Percentiles rank a stretch among this genome's conserved stretches.
Conservation (phyloP, 257 asterid species). For the Paulownia fortunei region DNA sequence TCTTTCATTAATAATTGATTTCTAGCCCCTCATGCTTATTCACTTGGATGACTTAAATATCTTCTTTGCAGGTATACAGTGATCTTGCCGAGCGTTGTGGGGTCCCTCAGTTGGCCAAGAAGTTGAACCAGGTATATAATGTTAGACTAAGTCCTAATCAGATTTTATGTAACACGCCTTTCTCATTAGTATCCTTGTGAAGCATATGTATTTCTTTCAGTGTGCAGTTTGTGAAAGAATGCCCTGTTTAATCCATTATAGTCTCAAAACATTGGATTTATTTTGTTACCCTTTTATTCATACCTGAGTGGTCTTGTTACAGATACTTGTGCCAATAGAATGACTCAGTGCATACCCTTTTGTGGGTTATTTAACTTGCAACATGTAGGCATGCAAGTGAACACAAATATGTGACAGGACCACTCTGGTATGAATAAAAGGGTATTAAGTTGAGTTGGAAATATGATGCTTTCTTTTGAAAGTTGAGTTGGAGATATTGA, state of each 20-base stretch:
- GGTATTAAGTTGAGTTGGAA: background rate
- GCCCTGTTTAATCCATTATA: background rate
- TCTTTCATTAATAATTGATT: conserved; percentile 29
- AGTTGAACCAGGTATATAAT: conserved; percentile 88
- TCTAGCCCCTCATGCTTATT: conserved; percentile 17
- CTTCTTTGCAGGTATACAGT: conserved; percentile 68
- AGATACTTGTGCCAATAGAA: background rate
- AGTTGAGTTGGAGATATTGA: conserved; percentile 13
- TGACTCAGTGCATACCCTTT: background rate
- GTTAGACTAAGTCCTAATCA: background rate
- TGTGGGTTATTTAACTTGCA: conserved; percentile 7
- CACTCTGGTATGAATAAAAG: background rate
- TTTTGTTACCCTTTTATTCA: background rate
- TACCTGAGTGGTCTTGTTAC: conserved; percentile 9
- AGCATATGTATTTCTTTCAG: background rate
- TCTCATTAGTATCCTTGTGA: background rate
- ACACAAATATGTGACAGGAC: background rate
- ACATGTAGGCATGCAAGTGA: background rate
- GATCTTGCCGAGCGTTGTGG: conserved; percentile 97
- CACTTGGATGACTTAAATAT: conserved; percentile 16
- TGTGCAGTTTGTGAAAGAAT: background rate
- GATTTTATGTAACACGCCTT: background rate
- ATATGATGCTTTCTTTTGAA: background rate
- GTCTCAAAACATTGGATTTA: background rate
- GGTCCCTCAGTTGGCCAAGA: conserved; percentile 93